These are phyloP conservation scores for Boletus rex-veris DNA, from an alignment of 768 basidiomycete genomes.

Conservation along the genomic window DNA sequence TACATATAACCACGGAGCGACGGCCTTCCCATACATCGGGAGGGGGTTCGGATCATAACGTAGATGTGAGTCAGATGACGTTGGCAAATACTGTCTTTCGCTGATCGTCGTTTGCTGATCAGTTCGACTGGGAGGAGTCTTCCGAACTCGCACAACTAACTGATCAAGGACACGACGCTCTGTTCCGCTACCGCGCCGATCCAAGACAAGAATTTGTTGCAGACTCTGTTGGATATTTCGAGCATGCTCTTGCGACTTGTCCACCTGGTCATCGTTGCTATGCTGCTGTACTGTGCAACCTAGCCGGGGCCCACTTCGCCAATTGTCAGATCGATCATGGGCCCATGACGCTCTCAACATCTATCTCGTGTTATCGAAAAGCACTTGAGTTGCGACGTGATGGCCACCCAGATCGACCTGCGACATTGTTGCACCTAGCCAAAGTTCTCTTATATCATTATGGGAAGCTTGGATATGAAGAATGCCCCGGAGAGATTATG, in stretches of 20 bases:
- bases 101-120: background rate
- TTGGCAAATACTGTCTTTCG: too few species aligned
- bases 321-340: background rate
- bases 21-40: background rate
- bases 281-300: conserved; percentile 8
- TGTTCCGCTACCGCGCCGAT: background rate
- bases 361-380: conserved; percentile 2
- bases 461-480: background rate
- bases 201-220: background rate
- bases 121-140: background rate
- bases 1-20: background rate
- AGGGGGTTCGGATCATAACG: background rate
- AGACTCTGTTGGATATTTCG: background rate
- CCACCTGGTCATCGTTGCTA: background rate
- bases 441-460: background rate
- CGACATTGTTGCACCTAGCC: conserved; percentile 1
- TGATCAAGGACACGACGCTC: conserved; percentile 1
- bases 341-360: background rate
- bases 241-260: conserved; percentile 2
- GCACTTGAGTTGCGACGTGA: conserved; percentile 7
- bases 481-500: background rate
- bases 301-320: conserved; percentile 1
- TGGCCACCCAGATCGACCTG: conserved; percentile 7
- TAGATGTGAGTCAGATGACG: background rate
- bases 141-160: background rate